phyloP scores from a whole-genome alignment of 805 yeast species.

The Yarrowia osloensis region DNA sequence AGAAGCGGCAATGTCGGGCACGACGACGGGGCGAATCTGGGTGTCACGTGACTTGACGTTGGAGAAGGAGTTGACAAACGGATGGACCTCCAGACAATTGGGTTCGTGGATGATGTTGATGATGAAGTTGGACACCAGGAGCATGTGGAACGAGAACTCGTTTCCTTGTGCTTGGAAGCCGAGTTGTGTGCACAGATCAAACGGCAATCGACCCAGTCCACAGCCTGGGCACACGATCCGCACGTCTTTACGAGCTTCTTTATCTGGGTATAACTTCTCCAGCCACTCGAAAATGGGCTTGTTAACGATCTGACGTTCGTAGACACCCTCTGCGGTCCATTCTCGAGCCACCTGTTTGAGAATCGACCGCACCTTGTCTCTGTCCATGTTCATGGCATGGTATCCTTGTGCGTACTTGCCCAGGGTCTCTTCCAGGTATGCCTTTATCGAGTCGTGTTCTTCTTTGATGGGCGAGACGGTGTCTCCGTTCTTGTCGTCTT shows the following conservation, averaged over 20 bases:
- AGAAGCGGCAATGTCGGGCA: constrained; percentile 43
- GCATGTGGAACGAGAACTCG: constrained; percentile 82
- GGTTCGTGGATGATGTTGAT: constrained; percentile 35
- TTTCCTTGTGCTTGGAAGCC: constrained; percentile 65
- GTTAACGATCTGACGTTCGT: constrained; percentile 59
- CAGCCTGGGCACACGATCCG: constrained; percentile 80
- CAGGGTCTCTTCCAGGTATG: neutral
- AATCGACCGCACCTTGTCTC: constrained; percentile 58
- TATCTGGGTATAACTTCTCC: constrained; percentile 40
- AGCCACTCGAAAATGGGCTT: constrained; percentile 54
- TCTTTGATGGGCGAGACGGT: neutral
- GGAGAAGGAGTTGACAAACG: constrained; percentile 64
- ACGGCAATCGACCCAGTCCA: constrained; percentile 82
- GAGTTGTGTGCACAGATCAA: constrained; percentile 52
- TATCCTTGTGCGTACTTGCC: neutral
- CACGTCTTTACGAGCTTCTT: constrained; percentile 36
- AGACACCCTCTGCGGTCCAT: constrained; percentile 61
- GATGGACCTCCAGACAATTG: constrained; percentile 37
- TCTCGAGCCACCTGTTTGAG: constrained; percentile 75
- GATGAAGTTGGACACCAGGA: constrained; percentile 50
- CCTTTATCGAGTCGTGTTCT: constrained; percentile 7
- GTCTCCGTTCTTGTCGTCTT: constrained; percentile 1
- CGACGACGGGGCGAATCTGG: constrained; percentile 53
- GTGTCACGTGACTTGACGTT: constrained; percentile 54
- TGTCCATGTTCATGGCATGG: constrained; percentile 47